These are phyloP conservation scores for Suhomyces guaymorum DNA, from an alignment of 1,139 yeast species.

Conservation along the genomic window DNA sequence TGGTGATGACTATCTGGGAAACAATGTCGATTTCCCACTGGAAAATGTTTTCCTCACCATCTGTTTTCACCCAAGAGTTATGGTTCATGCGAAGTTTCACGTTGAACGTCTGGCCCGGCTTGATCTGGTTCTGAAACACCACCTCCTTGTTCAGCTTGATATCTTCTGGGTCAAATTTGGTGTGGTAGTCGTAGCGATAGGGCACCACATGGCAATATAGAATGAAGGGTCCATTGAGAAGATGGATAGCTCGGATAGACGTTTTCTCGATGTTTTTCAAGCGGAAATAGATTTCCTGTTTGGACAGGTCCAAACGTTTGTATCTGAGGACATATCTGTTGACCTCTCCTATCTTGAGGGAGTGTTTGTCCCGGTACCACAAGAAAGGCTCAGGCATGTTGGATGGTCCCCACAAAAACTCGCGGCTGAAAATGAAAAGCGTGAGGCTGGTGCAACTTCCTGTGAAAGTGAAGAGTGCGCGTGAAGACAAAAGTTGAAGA, in stretches of 20 bases:
- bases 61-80: slow-evolving; percentile 32
- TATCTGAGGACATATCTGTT: slow-evolving; percentile 36
- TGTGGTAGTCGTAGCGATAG: slow-evolving; percentile 40
- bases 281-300: slow-evolving; percentile 34
- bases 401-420: too few species aligned
- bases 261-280: slow-evolving; percentile 54
- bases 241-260: slow-evolving; percentile 53
- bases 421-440: too few species aligned
- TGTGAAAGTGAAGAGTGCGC: too few species aligned
- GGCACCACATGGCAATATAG: slow-evolving; percentile 63
- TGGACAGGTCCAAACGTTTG: slow-evolving; percentile 20
- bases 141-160: slow-evolving; percentile 31
- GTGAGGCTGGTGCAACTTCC: too few species aligned
- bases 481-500: too few species aligned
- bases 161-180: slow-evolving; percentile 30
- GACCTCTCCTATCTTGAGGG: slow-evolving; percentile 41
- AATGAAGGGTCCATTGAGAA: slow-evolving; percentile 60
- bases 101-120: slow-evolving; percentile 64
- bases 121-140: slow-evolving; percentile 44
- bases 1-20: slow-evolving; percentile 25
- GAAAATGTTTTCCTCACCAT: slow-evolving; percentile 15
- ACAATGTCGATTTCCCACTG: slow-evolving; percentile 26
- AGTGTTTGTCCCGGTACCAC: slow-evolving; percentile 45
- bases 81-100: slow-evolving; percentile 48
- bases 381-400: slow-evolving; percentile 16